Evolutionary conservation across 495 filamentous ascomycete species (phyloP).

Genomic region (Tuber aestivum): DNA sequence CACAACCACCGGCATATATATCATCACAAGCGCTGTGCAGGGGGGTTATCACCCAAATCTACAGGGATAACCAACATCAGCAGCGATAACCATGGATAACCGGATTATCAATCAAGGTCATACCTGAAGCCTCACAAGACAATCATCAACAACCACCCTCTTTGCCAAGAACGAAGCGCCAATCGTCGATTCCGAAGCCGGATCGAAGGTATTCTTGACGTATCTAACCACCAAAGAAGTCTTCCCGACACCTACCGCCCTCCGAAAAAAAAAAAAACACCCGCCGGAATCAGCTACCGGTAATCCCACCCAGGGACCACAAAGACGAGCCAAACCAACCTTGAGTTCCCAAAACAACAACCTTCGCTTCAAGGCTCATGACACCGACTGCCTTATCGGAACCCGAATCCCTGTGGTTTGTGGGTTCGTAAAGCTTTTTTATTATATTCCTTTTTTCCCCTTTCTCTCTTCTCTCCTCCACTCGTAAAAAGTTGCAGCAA

Average conservation of each 20-base stretch:
- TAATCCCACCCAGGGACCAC: neutral
- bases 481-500: neutral
- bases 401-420: neutral
- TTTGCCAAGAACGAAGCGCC: conserved; percentile 94
- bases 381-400: neutral
- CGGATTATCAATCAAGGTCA: conserved; percentile 60
- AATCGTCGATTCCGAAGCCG: conserved; percentile 71
- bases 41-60: conserved; percentile 25
- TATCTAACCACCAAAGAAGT: conserved; percentile 85
- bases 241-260: conserved; percentile 83
- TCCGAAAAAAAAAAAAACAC: neutral
- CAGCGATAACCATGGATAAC: conserved; percentile 2
- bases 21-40: neutral
- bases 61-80: conserved; percentile 15
- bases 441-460: too few relatives aligned
- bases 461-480: neutral
- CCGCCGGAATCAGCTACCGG: neutral
- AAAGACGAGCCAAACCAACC: conserved; percentile 44
- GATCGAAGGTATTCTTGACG: conserved; percentile 69
- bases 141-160: conserved; percentile 76
- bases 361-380: conserved; percentile 85
- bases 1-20: neutral
- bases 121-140: conserved; percentile 41
- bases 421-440: neutral
- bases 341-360: conserved; percentile 82